Base-by-base conservation (phyloP, 2,329 filamentous ascomycete genomes). In the Cladosporium velox region DNA sequence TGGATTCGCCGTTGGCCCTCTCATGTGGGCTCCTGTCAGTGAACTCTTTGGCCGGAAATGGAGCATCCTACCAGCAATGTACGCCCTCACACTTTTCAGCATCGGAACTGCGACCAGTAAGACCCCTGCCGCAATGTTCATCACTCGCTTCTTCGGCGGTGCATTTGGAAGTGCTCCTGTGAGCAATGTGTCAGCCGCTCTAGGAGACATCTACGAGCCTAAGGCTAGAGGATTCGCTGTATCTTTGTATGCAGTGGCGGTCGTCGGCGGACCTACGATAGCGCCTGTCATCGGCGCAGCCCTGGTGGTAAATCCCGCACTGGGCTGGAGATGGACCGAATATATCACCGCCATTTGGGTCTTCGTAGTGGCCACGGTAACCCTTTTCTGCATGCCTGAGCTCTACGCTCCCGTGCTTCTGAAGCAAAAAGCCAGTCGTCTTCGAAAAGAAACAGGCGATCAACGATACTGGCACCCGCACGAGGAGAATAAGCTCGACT, bases 371-470 rank as follows among this genome's bases (percentile, higher is more conserved):
- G 76, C 75, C 87, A 3, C 79, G 87, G 1, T 78, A 90, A n/a
- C 66, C 86, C 24, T 82, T 88, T 71, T 76, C 66, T 72, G 76
- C 67, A 82, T 92, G 66, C 89, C 81, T 2, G 81, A 84, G 70
- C 82, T 81, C 4, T 84, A 82, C 67, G 79, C 75, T 0, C 81
- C 81, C 0, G 72, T 81, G 0, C 76, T 84, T 24, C 72, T 83
- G 30, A 79, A 79, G 68, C 66, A 72, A 11, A 72, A 71, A 51
- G 90, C 90, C 1, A 77, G 78, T 34, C 81, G 79, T 58, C 76
- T 91, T 35, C 85, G 87, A 68, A 85, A 83, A 70, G 80, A 81
- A 34, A 84, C 86, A 32, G 85, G 84, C 0, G 77, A 82, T 65
- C 21, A 72, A 1, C 70, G 75, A 18, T 79, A 78, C 62, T 82